Conservation (phyloP, 2,329 filamentous ascomycete genomes). For the Fusarium marasasianum region DNA sequence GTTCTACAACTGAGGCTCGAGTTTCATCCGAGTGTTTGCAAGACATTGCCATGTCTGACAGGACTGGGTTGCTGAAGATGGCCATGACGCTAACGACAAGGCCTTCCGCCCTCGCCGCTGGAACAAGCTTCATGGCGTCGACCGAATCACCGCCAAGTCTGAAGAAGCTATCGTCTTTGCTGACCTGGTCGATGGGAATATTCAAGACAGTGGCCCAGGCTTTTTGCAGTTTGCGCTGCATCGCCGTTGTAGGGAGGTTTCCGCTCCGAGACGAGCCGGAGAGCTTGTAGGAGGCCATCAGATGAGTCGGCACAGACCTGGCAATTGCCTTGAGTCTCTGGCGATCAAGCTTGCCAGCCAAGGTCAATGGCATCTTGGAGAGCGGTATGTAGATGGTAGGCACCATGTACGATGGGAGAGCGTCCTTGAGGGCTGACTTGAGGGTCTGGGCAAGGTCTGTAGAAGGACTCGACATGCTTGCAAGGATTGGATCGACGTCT, state of each 20-base stretch:
- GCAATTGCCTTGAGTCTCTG: conserved; percentile 45
- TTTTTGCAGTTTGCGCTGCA: conserved; percentile 49
- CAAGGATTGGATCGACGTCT: neutral
- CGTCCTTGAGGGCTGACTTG: conserved; percentile 10
- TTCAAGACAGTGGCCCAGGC: conserved; percentile 13
- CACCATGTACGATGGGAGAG: conserved; percentile 51
- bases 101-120: conserved; percentile 21
- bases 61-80: conserved; percentile 18
- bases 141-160: conserved; percentile 52
- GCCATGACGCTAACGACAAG: conserved; percentile 19
- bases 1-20: neutral
- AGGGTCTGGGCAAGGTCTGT: conserved; percentile 4
- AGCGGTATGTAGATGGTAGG: conserved; percentile 54
- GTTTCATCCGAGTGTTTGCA: neutral
- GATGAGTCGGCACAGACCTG: neutral
- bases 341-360: conserved; percentile 57
- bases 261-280: conserved; percentile 33
- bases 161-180: conserved; percentile 52
- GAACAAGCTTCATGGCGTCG: conserved; percentile 40
- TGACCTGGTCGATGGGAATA: neutral
- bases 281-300: conserved; percentile 29
- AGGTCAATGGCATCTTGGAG: conserved; percentile 51
- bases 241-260: conserved; percentile 47
- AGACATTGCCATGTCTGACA: conserved; percentile 21
- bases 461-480: conserved; percentile 12